Evolutionary conservation across 192 early-diverging fungal genomes (phyloP).

Genomic region (Helicostylum pulchrum): DNA sequence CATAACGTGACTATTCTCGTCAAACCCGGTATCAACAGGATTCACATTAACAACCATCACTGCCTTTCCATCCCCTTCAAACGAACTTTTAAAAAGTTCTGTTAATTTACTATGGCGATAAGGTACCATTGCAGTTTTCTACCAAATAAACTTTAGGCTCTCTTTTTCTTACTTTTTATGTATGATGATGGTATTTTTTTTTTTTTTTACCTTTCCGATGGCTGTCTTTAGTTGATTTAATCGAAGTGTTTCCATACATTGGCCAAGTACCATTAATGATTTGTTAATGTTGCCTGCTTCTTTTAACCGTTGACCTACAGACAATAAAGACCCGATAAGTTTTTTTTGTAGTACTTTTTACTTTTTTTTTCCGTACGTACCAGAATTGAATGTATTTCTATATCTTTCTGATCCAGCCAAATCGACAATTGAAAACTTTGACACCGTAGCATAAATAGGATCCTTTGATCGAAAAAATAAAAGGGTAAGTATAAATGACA

Average conservation of each 20-base stretch:
- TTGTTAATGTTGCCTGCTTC: constrained; percentile 71
- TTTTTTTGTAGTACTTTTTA: not conserved
- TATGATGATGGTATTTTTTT: not conserved
- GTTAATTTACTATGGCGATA: constrained; percentile 70
- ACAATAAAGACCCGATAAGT: not conserved
- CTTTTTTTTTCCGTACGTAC: not conserved
- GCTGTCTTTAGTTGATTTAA: constrained; percentile 42
- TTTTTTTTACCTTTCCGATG: constrained; percentile 36
- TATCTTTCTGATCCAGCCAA: constrained; percentile 69
- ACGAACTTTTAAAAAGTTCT: constrained; percentile 57
- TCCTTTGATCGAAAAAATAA: constrained; percentile 16
- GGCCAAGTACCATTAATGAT: constrained; percentile 66
- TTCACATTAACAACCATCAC: constrained; percentile 63
- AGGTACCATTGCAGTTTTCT: constrained; percentile 49
- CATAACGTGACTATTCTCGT: constrained; percentile 53
- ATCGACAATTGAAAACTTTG: constrained; percentile 62
- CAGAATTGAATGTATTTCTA: constrained; percentile 46
- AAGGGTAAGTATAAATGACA: not conserved
- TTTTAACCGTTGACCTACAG: constrained; percentile 46
- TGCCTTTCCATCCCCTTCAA: constrained; percentile 58
- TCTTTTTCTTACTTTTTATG: not conserved
- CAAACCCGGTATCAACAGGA: constrained; percentile 54
- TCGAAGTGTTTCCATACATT: constrained; percentile 64
- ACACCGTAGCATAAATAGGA: constrained; percentile 40
- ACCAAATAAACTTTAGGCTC: not conserved